phyloP scores from a whole-genome alignment of 2,329 filamentous ascomycete species.

The Orbilia quercus region DNA sequence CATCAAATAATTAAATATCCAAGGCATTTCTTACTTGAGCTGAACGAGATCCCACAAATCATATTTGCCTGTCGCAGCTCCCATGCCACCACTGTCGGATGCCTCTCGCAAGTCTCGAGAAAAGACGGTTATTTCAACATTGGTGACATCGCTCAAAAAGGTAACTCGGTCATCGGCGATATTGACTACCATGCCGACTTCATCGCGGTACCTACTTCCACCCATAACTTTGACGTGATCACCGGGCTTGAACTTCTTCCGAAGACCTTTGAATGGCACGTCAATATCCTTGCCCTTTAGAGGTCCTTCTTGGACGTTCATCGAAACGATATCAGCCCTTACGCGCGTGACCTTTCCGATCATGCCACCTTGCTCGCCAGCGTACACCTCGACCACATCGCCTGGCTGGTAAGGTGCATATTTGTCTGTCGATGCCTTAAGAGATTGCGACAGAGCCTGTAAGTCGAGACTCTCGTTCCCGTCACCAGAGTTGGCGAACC shows the following conservation, averaged over 20 bases:
- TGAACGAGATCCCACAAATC: conserved; percentile 94
- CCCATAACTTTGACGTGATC: conserved; percentile 99
- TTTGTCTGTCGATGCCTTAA: conserved; percentile 79
- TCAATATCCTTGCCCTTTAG: conserved; percentile 86
- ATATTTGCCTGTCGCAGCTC: conserved; percentile 82
- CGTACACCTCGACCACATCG: conserved; percentile 95
- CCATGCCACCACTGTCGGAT: conserved; percentile 87
- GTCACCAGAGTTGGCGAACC: conserved; percentile 87
- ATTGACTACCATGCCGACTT: conserved; percentile 96
- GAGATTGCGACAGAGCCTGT: conserved; percentile 85
- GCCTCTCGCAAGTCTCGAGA: conserved; percentile 96
- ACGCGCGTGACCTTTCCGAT: conserved; percentile 86
- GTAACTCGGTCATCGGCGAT: conserved; percentile 93
- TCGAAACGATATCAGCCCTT: conserved; percentile 89
- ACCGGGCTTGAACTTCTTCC: conserved; percentile 91
- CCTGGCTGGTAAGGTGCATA: conserved; percentile 84
- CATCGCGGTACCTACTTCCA: conserved; percentile 90
- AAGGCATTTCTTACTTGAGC: conserved; percentile 76
- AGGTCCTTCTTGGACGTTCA: conserved; percentile 84
- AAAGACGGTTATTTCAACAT: conserved; percentile 95
- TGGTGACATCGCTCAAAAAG: conserved; percentile 89
- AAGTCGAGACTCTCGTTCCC: conserved; percentile 94
- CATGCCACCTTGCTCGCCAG: conserved; percentile 93
- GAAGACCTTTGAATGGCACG: conserved; percentile 88
- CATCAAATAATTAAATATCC: conserved; percentile 43